Evolutionary conservation across 805 yeast species (phyloP), one percentile per base, ranked within the genome.

Genomic region (Spathaspora arborariae): DNA sequence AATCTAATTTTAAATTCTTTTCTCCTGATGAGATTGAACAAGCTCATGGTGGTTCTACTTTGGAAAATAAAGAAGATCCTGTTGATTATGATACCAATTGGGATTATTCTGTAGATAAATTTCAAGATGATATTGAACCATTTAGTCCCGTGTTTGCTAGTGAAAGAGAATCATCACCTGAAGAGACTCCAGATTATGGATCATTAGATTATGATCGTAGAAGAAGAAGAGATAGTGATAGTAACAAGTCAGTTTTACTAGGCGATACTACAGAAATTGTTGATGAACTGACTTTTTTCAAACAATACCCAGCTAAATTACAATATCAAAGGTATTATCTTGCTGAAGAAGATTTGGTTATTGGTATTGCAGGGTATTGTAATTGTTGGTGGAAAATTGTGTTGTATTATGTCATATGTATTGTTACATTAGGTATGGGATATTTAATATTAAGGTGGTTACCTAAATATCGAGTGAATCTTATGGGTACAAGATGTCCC

Each of bases 301-400:
- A 47, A 21, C 49, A 54, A 20, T 60, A 45, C 39, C 63, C 64
- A 2, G 75, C 86, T 0, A 64, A 53, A 10, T 64, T 75, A 42
- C 70, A 69, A 46, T 76, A 74, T 53, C 99, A 94, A 65, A 75
- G 97, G 47, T 89, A 87, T 63, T 94, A 92, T 63, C 79, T 94
- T 51, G 91, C 97, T 0, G 98, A 94, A 63, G 99, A 94, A 62
- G 99, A 94, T 69, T 71, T 94, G 58, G 92, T 92, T 10, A 79
- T 94, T 49, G 97, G 96, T 51, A 86, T 94, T 51, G 99, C 97
- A 0, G 98, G 98, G 4, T 94, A 88, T 63, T 65, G 65, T 45
- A 79, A 82, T 13, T 78, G 83, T 10, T 58, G 58, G 41, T 45
- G 74, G 53, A 79, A 82, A 50, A 56, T 65, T 4, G 35, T 68